These are phyloP conservation scores for Monosporascus sp. DNA, from an alignment of 2,329 filamentous ascomycete genomes.

Conservation along the genomic window DNA sequence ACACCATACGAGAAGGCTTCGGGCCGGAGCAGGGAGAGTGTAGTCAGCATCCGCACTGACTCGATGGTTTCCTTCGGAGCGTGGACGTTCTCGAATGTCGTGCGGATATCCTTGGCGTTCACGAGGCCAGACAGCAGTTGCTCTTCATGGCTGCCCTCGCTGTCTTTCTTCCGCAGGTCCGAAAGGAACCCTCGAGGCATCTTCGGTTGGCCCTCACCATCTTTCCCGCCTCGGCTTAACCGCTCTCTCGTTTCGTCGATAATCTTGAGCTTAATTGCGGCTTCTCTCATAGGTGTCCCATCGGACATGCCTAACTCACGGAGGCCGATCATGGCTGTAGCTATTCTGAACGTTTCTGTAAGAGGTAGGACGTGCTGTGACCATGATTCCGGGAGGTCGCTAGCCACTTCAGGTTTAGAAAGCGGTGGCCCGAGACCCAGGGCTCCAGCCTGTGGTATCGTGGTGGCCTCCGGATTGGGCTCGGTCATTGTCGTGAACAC, in stretches of 20 bases:
- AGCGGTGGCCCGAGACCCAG: conserved; percentile 11
- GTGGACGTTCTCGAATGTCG: conserved; percentile 83
- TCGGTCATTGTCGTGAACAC: conserved; percentile 19
- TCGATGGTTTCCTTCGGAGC: conserved; percentile 77
- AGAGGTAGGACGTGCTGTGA: conserved; percentile 14
- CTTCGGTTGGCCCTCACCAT: conserved; percentile 22
- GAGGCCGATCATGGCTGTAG: conserved; percentile 21
- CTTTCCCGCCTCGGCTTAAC: conserved; percentile 36
- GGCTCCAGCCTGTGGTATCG: conserved; percentile 1
- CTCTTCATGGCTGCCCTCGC: conserved; percentile 71
- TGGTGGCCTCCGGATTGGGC: neutral
- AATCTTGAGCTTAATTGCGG: conserved; percentile 7
- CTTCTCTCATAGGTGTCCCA: conserved; percentile 10
- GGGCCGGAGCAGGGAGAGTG: conserved; percentile 77
- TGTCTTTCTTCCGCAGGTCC: conserved; percentile 30
- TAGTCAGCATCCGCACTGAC: conserved; percentile 82
- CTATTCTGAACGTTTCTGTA: conserved; percentile 22
- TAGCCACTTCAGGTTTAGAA: neutral
- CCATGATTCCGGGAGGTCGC: conserved; percentile 8
- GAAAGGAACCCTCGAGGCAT: conserved; percentile 10
- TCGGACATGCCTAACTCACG: conserved; percentile 9
- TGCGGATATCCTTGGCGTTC: conserved; percentile 73
- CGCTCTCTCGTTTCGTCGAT: conserved; percentile 19
- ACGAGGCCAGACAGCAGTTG: conserved; percentile 77
- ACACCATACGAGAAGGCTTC: conserved; percentile 97